These are phyloP conservation scores for Hansenula lynferdii DNA, from an alignment of 1,139 yeast genomes.

Conservation along the genomic window DNA sequence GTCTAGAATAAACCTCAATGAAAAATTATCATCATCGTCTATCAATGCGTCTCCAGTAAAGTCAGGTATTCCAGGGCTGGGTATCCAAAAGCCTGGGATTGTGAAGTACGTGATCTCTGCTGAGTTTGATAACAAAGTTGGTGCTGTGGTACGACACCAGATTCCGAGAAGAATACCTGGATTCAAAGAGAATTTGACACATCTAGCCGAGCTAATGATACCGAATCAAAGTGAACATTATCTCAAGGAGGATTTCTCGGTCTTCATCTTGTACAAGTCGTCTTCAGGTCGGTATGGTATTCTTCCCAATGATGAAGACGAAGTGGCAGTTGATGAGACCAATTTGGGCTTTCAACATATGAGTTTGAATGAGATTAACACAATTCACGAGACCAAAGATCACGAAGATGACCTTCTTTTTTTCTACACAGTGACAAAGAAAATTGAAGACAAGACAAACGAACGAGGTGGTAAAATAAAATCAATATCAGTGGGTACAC, in stretches of 20 bases:
- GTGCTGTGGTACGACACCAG: constrained; percentile 46
- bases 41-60: too few relatives aligned
- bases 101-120: constrained; percentile 41
- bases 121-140: constrained; percentile 55
- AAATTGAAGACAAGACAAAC: constrained; percentile 5
- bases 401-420: constrained; percentile 17
- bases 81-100: background rate
- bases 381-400: constrained; percentile 15
- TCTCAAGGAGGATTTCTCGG: constrained; percentile 11
- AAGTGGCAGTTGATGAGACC: constrained; percentile 11
- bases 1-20: background rate
- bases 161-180: constrained; percentile 38
- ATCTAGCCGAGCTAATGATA: constrained; percentile 47
- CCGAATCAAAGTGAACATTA: constrained; percentile 34
- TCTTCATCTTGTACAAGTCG: constrained; percentile 17
- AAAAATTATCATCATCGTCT: background rate
- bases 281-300: constrained; percentile 10
- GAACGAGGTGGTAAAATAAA: constrained; percentile 18
- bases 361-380: constrained; percentile 14
- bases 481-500: constrained; percentile 18
- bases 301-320: constrained; percentile 15
- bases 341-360: constrained; percentile 7
- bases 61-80: background rate
- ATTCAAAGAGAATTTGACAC: constrained; percentile 33
- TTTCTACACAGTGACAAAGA: constrained; percentile 16